Evolutionary conservation across 768 basidiomycete species (phyloP), one percentile per base, ranked within the genome.

Genomic region (Tylopilus sp.): DNA sequence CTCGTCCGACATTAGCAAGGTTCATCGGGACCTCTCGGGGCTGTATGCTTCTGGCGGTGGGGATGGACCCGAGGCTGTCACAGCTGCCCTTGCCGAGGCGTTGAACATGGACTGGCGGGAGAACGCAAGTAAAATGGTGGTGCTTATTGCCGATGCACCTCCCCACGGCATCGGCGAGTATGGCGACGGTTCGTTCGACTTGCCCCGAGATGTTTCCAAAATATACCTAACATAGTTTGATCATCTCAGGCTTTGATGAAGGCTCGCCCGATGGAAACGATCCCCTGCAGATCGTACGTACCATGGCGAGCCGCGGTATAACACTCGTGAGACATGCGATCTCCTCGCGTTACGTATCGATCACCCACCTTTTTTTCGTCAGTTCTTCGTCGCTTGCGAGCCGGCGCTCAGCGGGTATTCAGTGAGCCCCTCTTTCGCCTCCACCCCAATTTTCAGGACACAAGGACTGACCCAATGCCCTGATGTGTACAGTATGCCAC

Each of bases 341-440:
- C 40, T 25, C 42, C 6, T 21, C 53, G n/a, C 47, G 26, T 52
- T 47, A 22, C 12, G 26, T 3, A 44, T 18, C 52, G 31, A 56
- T 28, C 42, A 17, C 38, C 15, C 5, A 55, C 36, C 53, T 52
- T 39, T 50, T 36, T 52, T 7, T n/a, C n/a, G n/a, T n/a, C 68
- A 97, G 93, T 98, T 98, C 73, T 94, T 97, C 68, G 95, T 98
- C n/a, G 95, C 95, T 25, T 98, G 95, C 72, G 95, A 98, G 70
- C 95, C 95, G 50, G 94, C 92, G 6, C 76, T 95, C 53, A 93
- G 91, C 57, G 91, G 92, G 40, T 95, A 95, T 64, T 88, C 87
- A 51, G 90, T 91, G 60, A 64, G 86, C 66, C 15, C 26, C 22
- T 41, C 20, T 33, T 50, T 57, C 20, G 59, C 57, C 57, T 61